phyloP scores from a whole-genome alignment of 2,329 filamentous ascomycete genomes.

The Alternaria brassicicola region DNA sequence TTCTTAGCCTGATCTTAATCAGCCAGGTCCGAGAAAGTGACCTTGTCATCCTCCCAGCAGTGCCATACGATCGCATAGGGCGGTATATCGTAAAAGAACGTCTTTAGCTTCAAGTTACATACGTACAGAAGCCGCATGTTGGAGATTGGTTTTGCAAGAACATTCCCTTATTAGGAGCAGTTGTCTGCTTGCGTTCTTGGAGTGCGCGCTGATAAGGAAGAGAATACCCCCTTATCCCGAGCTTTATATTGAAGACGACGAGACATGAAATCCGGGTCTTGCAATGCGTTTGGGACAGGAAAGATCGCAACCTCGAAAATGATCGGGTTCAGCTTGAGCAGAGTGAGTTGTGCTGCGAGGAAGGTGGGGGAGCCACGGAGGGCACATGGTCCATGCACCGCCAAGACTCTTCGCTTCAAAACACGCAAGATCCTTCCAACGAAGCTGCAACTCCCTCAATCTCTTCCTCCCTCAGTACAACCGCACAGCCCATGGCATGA shows the following conservation, averaged over 20 bases:
- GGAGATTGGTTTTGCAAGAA: accelerated
- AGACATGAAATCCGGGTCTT: too few species aligned
- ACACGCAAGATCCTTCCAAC: neutral
- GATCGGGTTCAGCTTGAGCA: too few species aligned
- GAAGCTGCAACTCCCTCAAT: neutral
- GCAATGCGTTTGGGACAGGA: too few species aligned
- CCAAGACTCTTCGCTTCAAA: conserved; percentile 11
- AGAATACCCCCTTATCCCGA: neutral
- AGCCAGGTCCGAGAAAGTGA: conserved; percentile 17
- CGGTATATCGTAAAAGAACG: conserved; percentile 14
- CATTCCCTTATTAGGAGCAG: neutral
- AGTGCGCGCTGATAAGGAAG: neutral
- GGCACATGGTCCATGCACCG: conserved; percentile 3
- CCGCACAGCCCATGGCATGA: neutral
- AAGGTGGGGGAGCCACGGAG: neutral
- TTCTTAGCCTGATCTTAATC: conserved; percentile 11
- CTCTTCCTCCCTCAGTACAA: neutral
- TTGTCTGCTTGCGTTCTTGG: neutral
- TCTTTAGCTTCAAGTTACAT: conserved; percentile 8
- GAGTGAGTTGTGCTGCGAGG: neutral
- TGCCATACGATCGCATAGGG: conserved; percentile 28
- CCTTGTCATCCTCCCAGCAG: conserved; percentile 24
- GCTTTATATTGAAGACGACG: too few species aligned
- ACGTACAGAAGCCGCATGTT: conserved; percentile 15
- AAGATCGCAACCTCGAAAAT: too few species aligned